A percentile compares a stretch with the other conserved stretches of the same genome.
Conservation (phyloP, 2,329 filamentous ascomycete species). For the Huntiella abstrusa region DNA sequence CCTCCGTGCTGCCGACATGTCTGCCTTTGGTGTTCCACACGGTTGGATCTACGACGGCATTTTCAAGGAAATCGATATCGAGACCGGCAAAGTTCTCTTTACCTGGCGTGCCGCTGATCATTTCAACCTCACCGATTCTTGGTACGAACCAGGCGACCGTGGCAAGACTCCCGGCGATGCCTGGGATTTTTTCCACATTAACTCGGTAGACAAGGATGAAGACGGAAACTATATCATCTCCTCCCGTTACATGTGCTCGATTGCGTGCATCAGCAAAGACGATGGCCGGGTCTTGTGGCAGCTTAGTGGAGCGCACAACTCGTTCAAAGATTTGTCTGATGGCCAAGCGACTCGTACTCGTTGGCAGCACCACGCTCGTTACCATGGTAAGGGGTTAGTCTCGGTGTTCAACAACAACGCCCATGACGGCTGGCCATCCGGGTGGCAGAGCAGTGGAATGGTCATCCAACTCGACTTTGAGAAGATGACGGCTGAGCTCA, state of each 20-base stretch:
- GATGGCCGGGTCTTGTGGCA: conserved; percentile 33
- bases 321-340: conserved; percentile 17
- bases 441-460: conserved; percentile 25
- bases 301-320: conserved; percentile 28
- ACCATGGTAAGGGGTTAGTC: conserved; percentile 27
- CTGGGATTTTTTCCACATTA: conserved; percentile 40
- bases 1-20: conserved; percentile 15
- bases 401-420: conserved; percentile 35
- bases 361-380: conserved; percentile 34
- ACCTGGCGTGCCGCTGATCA: conserved; percentile 22
- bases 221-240: conserved; percentile 36
- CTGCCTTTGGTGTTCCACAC: conserved; percentile 13
- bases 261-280: conserved; percentile 27
- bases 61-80: conserved; percentile 30
- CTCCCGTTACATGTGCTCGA: conserved; percentile 26
- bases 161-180: conserved; percentile 16
- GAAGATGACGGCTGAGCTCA: conserved; percentile 25
- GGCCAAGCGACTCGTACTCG: conserved; percentile 23
- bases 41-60: conserved; percentile 19
- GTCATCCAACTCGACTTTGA: conserved; percentile 28
- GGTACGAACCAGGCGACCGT: conserved; percentile 12
- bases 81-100: conserved; percentile 28
- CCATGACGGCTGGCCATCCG: conserved; percentile 24
- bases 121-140: conserved; percentile 12
- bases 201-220: conserved; percentile 32